Conservation (phyloP, 306 rosid species). For the Cercis canadensis region DNA sequence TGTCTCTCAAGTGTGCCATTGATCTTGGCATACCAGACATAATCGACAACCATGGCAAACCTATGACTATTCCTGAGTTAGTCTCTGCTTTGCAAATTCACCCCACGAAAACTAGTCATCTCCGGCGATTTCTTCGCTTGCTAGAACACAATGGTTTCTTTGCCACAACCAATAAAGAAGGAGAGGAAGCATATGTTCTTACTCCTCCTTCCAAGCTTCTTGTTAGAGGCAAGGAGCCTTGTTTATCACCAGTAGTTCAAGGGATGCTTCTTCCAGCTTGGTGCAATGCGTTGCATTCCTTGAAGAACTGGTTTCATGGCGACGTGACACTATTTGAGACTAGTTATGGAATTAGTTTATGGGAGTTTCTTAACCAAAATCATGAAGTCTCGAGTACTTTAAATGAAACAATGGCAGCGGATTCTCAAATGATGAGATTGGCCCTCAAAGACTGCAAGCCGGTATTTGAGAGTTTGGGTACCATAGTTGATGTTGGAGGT, state of each 20-base stretch:
- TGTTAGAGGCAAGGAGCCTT: conserved; percentile 21
- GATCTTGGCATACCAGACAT: conserved; percentile 43
- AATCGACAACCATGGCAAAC: conserved; percentile 39
- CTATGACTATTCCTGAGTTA: conserved; percentile 39
- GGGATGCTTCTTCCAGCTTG: not conserved
- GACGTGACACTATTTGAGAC: conserved; percentile 12
- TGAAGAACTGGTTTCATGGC: not conserved
- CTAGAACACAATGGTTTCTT: conserved; percentile 40
- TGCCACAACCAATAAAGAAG: not conserved
- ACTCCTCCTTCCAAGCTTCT: conserved; percentile 39
- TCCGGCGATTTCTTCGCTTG: conserved; percentile 34
- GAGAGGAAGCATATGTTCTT: conserved; percentile 40
- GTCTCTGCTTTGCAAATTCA: conserved; percentile 34
- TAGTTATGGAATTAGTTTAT: conserved; percentile 20
- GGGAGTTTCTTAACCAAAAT: conserved; percentile 23
- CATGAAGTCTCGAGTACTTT: not conserved
- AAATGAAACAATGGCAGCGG: conserved; percentile 39
- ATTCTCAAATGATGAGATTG: conserved; percentile 41
- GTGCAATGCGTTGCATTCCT: too few relatives aligned
- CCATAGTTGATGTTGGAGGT: conserved; percentile 48
- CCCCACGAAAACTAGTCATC: not conserved
- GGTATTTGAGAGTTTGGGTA: conserved; percentile 38
- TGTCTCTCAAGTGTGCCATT: conserved; percentile 42
- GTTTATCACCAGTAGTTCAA: not conserved
- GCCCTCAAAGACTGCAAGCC: conserved; percentile 37